Evolutionary conservation across 306 rosid species (phyloP).

Genomic region (Vigna reflexopilosa): DNA sequence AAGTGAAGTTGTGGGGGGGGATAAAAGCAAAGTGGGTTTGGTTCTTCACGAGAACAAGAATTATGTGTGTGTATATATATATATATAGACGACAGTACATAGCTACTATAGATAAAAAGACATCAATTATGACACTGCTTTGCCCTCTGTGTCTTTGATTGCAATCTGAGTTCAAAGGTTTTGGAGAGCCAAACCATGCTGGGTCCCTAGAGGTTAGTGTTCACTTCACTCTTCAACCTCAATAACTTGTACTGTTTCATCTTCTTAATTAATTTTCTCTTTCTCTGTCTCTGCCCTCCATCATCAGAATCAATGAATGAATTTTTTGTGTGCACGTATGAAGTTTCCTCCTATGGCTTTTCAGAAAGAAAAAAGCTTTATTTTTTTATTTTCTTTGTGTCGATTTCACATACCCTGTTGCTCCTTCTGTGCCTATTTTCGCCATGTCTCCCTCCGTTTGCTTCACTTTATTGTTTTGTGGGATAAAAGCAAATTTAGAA

Average conservation of each 20-base stretch:
- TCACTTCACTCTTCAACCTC: conserved; percentile 9
- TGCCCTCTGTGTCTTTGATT: conserved; percentile 29
- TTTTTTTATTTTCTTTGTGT: background rate
- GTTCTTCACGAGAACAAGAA: conserved; percentile 1
- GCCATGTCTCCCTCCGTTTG: conserved; percentile 26
- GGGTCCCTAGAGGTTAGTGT: conserved; percentile 47
- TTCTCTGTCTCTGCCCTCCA: background rate
- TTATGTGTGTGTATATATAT: background rate
- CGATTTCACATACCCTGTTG: conserved; percentile 30
- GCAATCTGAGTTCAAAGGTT: conserved; percentile 28
- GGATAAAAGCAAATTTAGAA: conserved; percentile 39
- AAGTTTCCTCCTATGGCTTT: conserved; percentile 13
- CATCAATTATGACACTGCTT: conserved; percentile 42
- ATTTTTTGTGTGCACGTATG: background rate
- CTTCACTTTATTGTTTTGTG: conserved; percentile 43
- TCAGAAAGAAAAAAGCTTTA: background rate
- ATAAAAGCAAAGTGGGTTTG: background rate
- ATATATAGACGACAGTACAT: conserved; percentile 13
- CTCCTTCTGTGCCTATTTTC: conserved; percentile 32
- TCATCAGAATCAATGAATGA: background rate
- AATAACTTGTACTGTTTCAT: background rate
- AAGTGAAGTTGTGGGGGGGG: background rate
- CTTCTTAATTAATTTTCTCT: conserved; percentile 7
- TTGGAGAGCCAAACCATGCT: conserved; percentile 15
- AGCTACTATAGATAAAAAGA: conserved; percentile 20